These are phyloP conservation scores for Trametes coccinea DNA, from an alignment of 768 basidiomycete species.

Conservation along the genomic window DNA sequence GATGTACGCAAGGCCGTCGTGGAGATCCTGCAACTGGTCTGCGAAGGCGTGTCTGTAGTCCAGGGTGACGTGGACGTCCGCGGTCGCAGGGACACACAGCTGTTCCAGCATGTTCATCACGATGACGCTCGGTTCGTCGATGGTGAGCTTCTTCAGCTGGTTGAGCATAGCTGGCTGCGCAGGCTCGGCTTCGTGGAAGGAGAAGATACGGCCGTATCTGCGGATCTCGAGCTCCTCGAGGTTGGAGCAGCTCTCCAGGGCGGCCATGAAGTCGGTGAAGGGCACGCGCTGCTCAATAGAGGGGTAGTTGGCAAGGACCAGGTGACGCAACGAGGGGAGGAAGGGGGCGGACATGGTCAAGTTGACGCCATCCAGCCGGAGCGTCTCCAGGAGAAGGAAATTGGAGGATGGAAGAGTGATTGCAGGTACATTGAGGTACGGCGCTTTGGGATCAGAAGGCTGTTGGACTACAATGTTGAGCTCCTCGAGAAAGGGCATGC, in stretches of 20 bases:
- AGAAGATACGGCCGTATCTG: not conserved
- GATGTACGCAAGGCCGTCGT: not conserved
- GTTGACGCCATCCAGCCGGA: not conserved
- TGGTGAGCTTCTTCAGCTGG: not conserved
- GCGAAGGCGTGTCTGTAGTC: not conserved
- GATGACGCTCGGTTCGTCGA: not conserved
- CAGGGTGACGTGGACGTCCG: not conserved
- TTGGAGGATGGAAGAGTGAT: not conserved
- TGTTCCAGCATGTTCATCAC: not conserved
- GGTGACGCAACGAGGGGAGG: not conserved
- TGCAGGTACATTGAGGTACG: not conserved
- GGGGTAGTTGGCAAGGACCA: not conserved
- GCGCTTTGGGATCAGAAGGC: not conserved
- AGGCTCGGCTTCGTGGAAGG: not conserved
- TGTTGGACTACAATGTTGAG: not conserved
- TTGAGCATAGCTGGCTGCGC: not conserved
- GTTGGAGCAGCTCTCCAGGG: not conserved
- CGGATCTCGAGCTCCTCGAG: not conserved
- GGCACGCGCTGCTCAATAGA: not conserved
- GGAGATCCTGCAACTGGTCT: not conserved
- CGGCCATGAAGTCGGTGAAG: not conserved
- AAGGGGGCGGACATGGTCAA: not conserved
- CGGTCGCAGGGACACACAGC: not conserved
- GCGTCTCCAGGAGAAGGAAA: not conserved
- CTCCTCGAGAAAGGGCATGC: slow-evolving; percentile 1